A percentile compares a stretch with the other conserved stretches of the same genome.
These are phyloP conservation scores for Epichloe typhina DNA, from an alignment of 2,329 filamentous ascomycete species.

Conservation along the genomic window DNA sequence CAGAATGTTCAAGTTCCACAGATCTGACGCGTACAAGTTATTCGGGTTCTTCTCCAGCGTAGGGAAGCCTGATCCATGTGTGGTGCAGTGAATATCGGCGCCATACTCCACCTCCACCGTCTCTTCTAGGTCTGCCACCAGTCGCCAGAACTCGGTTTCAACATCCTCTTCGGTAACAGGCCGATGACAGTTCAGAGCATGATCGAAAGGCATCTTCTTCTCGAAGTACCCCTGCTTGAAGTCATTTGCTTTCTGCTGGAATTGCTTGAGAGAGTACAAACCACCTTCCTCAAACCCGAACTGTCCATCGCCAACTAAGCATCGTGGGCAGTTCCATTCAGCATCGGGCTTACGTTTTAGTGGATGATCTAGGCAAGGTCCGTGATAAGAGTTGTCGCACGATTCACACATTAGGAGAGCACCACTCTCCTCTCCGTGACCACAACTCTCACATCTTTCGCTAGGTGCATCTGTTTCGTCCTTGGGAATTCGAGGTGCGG, in stretches of 20 bases:
- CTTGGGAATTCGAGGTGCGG: constrained; percentile 51
- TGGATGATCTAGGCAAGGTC: constrained; percentile 76
- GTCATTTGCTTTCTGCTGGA: constrained; percentile 87
- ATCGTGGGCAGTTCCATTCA: constrained; percentile 94
- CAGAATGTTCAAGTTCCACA: constrained; percentile 91
- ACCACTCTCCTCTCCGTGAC: constrained; percentile 58
- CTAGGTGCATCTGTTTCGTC: constrained; percentile 34
- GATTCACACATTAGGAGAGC: constrained; percentile 75
- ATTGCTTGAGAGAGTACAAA: constrained; percentile 86
- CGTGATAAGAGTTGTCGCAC: constrained; percentile 81
- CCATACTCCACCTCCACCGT: constrained; percentile 97
- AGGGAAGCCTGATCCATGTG: constrained; percentile 92
- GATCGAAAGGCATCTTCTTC: constrained; percentile 78
- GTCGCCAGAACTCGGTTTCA: constrained; percentile 89
- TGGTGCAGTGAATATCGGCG: constrained; percentile 95
- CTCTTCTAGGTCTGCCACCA: constrained; percentile 87
- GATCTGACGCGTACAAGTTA: constrained; percentile 75
- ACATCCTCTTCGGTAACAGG: constrained; percentile 90
- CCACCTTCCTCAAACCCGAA: constrained; percentile 97
- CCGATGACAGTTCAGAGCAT: constrained; percentile 64
- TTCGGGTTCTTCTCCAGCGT: constrained; percentile 84
- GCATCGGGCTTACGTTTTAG: constrained; percentile 63
- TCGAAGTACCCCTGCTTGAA: constrained; percentile 95
- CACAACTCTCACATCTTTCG: constrained; percentile 76
- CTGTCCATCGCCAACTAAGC: constrained; percentile 88